Evolutionary conservation across 768 basidiomycete genomes (phyloP), one percentile per base, ranked within the genome.

Genomic region (Dendrothele bispora): DNA sequence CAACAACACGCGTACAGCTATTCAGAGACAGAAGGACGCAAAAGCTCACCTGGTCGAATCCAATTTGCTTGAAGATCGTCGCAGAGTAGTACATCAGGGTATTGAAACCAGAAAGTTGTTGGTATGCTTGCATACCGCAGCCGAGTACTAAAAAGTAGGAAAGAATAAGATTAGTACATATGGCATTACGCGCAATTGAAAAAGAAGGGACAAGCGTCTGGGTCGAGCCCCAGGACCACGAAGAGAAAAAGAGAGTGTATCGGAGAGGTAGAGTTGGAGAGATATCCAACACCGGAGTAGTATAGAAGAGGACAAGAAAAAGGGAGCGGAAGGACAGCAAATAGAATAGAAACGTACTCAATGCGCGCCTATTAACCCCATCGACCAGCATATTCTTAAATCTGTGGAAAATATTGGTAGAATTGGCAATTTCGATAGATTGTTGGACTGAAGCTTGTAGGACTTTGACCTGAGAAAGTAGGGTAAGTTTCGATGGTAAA

Each of bases 61-160:
- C 90, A 40, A 91, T 86, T 53, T 82, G 74, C 54, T 85, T 78
- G 71, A 91, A 91, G 11, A 91, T 73, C 0, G 88, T 88, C 3
- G 88, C 84, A 18, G 84, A 85, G 59, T 85, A 84, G 57, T 78
- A 81, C 79, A n/a, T 40, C 20, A 39, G 75, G 0, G 89, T 88
- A 57, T 91, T 90, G 72, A 90, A 90, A 2, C 88, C 89, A 51
- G 82, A 91, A 0, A 91, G 73, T 60, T 91, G 90, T 59, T 93
- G 90, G 65, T 83, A 84, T 0, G 85, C 88, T 67, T 91, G 89
- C 64, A 91, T 80, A 36, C 86, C 89, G 59, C 86, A 88, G 8
- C 79, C 86, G 12, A 92, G 74, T 53, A 87, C 86, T 88, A 90
- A 12, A n/a, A 24, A 25, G 34, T n/a, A n/a, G n/a, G n/a, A n/a